phyloP scores from a whole-genome alignment of 208 protist genomes.

The Leishmania amazonensis region DNA sequence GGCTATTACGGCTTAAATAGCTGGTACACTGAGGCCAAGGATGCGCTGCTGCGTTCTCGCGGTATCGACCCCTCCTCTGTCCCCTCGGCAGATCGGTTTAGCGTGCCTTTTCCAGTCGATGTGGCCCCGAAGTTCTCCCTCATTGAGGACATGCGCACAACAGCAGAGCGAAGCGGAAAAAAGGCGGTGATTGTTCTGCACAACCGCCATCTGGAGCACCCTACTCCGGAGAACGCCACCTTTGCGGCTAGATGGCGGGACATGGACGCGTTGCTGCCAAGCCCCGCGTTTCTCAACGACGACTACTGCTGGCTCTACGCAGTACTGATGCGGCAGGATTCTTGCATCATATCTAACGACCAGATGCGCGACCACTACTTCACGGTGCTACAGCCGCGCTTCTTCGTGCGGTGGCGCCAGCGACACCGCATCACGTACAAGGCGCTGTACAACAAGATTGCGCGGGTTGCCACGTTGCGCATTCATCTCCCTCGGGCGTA shows the following conservation, averaged over 20 bases:
- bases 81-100: constrained; percentile 36
- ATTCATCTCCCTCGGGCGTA: constrained; percentile 53
- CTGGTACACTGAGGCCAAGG: constrained; percentile 78
- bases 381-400: constrained; percentile 68
- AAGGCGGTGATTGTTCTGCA: constrained; percentile 80
- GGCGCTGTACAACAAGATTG: constrained; percentile 46
- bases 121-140: constrained; percentile 83
- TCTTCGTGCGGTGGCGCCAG: constrained; percentile 85
- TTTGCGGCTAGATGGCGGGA: constrained; percentile 51
- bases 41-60: constrained; percentile 42
- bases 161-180: constrained; percentile 34
- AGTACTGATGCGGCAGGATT: constrained; percentile 45
- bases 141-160: constrained; percentile 69
- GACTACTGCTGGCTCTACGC: constrained; percentile 89
- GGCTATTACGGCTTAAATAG: constrained; percentile 85
- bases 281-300: constrained; percentile 85
- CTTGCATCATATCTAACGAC: constrained; percentile 77
- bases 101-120: constrained; percentile 82
- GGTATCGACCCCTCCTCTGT: constrained; percentile 50
- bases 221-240: constrained; percentile 33
- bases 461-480: constrained; percentile 33
- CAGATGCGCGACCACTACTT: constrained; percentile 91
- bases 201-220: constrained; percentile 47
- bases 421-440: constrained; percentile 83
- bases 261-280: constrained; percentile 46